A percentile compares a stretch with the other conserved stretches of the same genome.
Conservation (phyloP, 1,284 basidiomycete genomes). For the Ceratobasidium sp. region DNA sequence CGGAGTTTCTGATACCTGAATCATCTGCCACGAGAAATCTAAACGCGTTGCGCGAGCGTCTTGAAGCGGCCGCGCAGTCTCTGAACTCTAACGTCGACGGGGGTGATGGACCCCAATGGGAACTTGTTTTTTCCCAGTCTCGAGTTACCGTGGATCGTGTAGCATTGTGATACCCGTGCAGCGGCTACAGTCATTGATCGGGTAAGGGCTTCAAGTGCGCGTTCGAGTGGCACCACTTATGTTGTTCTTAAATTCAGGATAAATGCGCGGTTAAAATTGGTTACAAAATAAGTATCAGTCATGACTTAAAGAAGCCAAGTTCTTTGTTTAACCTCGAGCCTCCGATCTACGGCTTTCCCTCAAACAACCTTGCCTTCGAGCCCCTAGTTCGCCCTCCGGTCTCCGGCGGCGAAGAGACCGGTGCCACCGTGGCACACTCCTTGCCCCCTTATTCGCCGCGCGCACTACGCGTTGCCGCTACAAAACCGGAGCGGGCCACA, state of each 20-base stretch:
- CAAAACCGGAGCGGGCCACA: constrained; percentile 22
- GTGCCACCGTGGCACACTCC: constrained; percentile 11
- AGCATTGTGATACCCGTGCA: constrained; percentile 7
- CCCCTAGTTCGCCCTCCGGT: not conserved
- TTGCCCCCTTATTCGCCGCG: constrained; percentile 13
- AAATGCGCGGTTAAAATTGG: constrained; percentile 19
- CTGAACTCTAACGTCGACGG: constrained; percentile 38
- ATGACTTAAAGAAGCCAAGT: not conserved
- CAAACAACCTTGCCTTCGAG: not conserved
- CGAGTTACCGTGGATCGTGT: constrained; percentile 18
- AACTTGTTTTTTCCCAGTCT: constrained; percentile 18
- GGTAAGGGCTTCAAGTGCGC: not conserved
- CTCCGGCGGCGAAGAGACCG: constrained; percentile 1
- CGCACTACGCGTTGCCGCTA: constrained; percentile 32
- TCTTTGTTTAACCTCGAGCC: not conserved
- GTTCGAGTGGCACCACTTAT: not conserved
- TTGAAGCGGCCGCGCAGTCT: constrained; percentile 5
- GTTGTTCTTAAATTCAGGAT: constrained; percentile 2
- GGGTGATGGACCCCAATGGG: constrained; percentile 30
- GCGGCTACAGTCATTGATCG: not conserved
- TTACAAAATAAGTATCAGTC: not conserved
- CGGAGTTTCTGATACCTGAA: constrained; percentile 25
- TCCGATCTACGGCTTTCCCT: not conserved
- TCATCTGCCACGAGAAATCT: constrained; percentile 26
- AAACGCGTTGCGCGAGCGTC: constrained; percentile 18